These are phyloP conservation scores for Scutellaria minor DNA, from an alignment of 257 asterid species.

Conservation along the genomic window DNA sequence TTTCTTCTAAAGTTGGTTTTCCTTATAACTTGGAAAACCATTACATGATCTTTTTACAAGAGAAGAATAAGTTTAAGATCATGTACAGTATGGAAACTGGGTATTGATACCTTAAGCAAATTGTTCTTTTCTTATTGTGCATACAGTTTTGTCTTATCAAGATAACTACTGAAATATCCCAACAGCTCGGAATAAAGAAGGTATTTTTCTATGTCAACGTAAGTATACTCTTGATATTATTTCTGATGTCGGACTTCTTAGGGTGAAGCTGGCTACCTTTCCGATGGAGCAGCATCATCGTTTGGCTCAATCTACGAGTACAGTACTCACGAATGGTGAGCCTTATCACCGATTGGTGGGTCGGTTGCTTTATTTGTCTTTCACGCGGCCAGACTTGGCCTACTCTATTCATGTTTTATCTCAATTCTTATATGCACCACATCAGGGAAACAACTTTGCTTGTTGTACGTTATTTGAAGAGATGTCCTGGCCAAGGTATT, in stretches of 20 bases:
- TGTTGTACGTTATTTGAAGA: constrained; percentile 13
- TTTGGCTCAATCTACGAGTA: background rate
- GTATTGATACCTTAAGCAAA: no score
- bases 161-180: no score
- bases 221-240: constrained; percentile 17
- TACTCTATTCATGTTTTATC: constrained; percentile 2
- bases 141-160: no score
- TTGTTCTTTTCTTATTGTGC: no score
- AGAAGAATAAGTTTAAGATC: no score
- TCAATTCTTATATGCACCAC: constrained; percentile 2
- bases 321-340: background rate
- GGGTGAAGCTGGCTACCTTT: background rate
- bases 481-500: constrained; percentile 7
- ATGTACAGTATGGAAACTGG: no score
- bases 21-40: no score
- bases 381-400: background rate
- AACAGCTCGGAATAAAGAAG: background rate
- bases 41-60: no score
- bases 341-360: background rate
- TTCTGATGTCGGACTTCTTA: background rate
- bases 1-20: constrained; percentile 12
- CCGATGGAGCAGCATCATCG: constrained; percentile 10
- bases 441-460: background rate
- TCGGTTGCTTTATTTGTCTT: background rate
- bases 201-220: background rate